phyloP scores from a whole-genome alignment of 768 basidiomycete species.

The Clitopilus hobsonii region DNA sequence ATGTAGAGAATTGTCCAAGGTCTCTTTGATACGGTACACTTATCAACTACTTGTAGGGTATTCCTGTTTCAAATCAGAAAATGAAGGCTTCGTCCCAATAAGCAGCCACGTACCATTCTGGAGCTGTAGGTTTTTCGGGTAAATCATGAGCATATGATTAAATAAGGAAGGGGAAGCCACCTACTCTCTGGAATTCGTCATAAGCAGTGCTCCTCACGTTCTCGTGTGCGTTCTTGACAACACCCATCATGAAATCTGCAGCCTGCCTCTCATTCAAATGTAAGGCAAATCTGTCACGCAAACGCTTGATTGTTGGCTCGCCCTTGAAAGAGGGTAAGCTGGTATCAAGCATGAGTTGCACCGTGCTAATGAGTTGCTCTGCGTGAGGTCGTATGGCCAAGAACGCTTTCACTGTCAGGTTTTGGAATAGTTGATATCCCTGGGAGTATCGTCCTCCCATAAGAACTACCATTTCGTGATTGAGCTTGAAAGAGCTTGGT shows the following conservation, averaged over 20 bases:
- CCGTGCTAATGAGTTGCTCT: conserved; percentile 84
- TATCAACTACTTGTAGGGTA: conserved; percentile 46
- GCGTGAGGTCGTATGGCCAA: conserved; percentile 93
- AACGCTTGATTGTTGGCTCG: conserved; percentile 81
- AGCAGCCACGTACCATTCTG: conserved; percentile 31
- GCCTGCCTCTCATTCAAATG: conserved; percentile 84
- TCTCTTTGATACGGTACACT: too few species aligned
- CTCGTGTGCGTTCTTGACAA: conserved; percentile 91
- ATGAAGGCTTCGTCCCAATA: background rate
- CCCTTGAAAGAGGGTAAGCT: conserved; percentile 97
- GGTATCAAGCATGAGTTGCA: conserved; percentile 92
- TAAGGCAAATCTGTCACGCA: conserved; percentile 83
- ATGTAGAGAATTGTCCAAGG: background rate
- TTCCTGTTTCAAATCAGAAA: conserved; percentile 24
- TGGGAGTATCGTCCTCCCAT: conserved; percentile 96
- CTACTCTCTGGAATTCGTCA: conserved; percentile 90
- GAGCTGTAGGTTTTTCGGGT: conserved; percentile 17
- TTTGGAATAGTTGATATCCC: conserved; percentile 92
- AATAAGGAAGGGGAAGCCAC: conserved; percentile 16
- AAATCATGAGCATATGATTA: conserved; percentile 1
- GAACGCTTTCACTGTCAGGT: conserved; percentile 94
- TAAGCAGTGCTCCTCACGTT: conserved; percentile 92
- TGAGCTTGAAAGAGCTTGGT: conserved; percentile 96
- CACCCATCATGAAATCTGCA: conserved; percentile 88
- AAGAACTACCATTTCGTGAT: conserved; percentile 95